These are phyloP conservation scores for Sarcodon sp. DNA, from an alignment of 768 basidiomycete species.

Conservation along the genomic window DNA sequence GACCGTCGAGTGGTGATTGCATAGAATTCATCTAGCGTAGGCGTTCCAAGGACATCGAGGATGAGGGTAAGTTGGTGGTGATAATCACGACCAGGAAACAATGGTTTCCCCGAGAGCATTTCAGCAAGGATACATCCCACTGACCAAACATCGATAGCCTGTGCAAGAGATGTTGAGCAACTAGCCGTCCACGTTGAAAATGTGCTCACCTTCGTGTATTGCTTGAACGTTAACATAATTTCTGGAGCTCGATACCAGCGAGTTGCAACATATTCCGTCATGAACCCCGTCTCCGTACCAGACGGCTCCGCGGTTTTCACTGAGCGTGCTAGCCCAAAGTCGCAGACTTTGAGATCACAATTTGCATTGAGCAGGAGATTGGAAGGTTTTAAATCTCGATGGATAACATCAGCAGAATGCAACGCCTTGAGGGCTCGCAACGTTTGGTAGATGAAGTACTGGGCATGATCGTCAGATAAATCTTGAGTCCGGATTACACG, in stretches of 20 bases:
- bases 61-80: conserved; percentile 95
- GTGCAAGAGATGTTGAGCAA: conserved; percentile 22
- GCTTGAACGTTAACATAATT: conserved; percentile 98
- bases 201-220: conserved; percentile 74
- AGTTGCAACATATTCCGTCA: conserved; percentile 98
- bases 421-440: conserved; percentile 91
- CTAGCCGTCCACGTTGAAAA: conserved; percentile 23
- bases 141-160: conserved; percentile 30
- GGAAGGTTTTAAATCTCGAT: conserved; percentile 93
- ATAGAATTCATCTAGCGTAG: conserved; percentile 95
- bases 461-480: conserved; percentile 90
- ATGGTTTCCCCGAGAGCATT: conserved; percentile 28
- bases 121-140: conserved; percentile 27
- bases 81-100: conserved; percentile 62
- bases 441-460: conserved; percentile 91
- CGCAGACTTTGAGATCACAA: conserved; percentile 90
- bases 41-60: conserved; percentile 93
- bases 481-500: conserved; percentile 93
- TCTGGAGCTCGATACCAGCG: conserved; percentile 99
- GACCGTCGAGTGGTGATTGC: conserved; percentile 88
- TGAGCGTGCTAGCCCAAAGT: conserved; percentile 91
- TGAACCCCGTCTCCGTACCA: conserved; percentile 77
- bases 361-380: conserved; percentile 97
- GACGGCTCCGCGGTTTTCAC: conserved; percentile 78
- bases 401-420: conserved; percentile 93